Evolutionary conservation across 805 yeast genomes (phyloP).

Genomic region (Candida boleticola): DNA sequence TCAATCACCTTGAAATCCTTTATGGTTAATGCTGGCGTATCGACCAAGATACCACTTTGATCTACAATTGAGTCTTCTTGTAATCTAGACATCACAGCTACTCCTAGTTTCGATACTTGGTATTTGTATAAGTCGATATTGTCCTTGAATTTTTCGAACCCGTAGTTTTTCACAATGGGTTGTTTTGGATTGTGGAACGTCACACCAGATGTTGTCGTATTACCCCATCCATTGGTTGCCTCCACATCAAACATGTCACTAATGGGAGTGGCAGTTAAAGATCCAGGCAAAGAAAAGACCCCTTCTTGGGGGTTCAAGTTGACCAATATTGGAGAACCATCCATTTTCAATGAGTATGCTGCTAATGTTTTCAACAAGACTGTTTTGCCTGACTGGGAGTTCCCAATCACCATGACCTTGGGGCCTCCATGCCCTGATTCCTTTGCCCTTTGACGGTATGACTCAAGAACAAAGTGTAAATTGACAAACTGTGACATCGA

Average conservation of each 20-base stretch:
- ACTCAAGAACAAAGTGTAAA: constrained; percentile 75
- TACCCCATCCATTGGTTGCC: constrained; percentile 68
- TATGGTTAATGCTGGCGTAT: constrained; percentile 64
- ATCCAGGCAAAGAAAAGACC: constrained; percentile 76
- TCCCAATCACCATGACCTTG: constrained; percentile 72
- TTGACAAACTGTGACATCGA: constrained; percentile 62
- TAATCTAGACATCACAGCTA: constrained; percentile 47
- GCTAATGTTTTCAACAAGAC: constrained; percentile 64
- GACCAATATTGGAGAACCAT: constrained; percentile 64
- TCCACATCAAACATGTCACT: constrained; percentile 80
- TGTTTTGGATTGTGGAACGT: constrained; percentile 81
- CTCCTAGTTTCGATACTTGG: constrained; percentile 47
- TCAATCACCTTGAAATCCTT: constrained; percentile 53
- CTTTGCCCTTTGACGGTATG: constrained; percentile 33
- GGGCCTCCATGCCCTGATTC: constrained; percentile 46
- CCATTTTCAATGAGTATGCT: constrained; percentile 75
- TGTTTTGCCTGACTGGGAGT: constrained; percentile 74
- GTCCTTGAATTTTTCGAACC: constrained; percentile 57
- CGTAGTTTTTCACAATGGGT: constrained; percentile 81
- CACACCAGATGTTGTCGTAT: constrained; percentile 68
- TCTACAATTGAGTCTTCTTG: constrained; percentile 46
- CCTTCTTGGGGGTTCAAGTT: constrained; percentile 77
- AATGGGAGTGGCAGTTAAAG: constrained; percentile 78
- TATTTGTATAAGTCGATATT: constrained; percentile 57
- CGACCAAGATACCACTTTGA: constrained; percentile 63